Base-by-base conservation (phyloP, 805 yeast species). In the Citeromyces matritensis region DNA sequence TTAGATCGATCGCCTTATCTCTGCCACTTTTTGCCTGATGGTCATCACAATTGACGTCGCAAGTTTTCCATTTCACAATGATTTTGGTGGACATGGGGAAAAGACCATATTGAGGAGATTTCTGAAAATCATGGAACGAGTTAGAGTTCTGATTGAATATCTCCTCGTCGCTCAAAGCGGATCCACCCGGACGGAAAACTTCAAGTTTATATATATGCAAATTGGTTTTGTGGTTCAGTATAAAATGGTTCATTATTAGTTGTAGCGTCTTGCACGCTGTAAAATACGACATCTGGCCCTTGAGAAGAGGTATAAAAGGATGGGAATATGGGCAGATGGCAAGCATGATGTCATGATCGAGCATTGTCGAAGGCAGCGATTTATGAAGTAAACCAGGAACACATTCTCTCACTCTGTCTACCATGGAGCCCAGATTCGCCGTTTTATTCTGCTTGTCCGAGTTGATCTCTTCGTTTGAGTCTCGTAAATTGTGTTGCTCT, bases 261-360 rank as follows among this genome's bases (percentile, higher is more conserved):
- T 71, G 73, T 3, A 75, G 44, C 1, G 81, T 62, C 40, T 72
- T 73, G 35, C 69, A 47, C 0, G 78, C 61, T 3, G 78, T 62
- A 30, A 62, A 58, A 46, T 75, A 77, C 9, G 74, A 58, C 11
- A 61, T 55, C 12, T 53, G 60, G 1, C 85, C 83, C 31, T 63
- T 61, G 17, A 78, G 49, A 9, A 53, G 51, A 3, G 85, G 85
- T 9, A 74, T 40, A 36, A 62, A 63, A 1, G 72, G 62, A 30
- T 60, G 62, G 29, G 67, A 63, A 1, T 63, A 53, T 0, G 85
- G 85, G 24, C 73, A 59, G 2, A 79, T 51, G 10, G 81, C 49
- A 15, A 79, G 54, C 5, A 59, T 47, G 2, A 79, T 55, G 15
- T 66, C 55, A 1, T 57, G 49, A 23, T 72, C 61, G 7, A 78